Evolutionary conservation across 2,329 filamentous ascomycete species (phyloP), one percentile per base, ranked within the genome.

Genomic region (Phoma sp.): DNA sequence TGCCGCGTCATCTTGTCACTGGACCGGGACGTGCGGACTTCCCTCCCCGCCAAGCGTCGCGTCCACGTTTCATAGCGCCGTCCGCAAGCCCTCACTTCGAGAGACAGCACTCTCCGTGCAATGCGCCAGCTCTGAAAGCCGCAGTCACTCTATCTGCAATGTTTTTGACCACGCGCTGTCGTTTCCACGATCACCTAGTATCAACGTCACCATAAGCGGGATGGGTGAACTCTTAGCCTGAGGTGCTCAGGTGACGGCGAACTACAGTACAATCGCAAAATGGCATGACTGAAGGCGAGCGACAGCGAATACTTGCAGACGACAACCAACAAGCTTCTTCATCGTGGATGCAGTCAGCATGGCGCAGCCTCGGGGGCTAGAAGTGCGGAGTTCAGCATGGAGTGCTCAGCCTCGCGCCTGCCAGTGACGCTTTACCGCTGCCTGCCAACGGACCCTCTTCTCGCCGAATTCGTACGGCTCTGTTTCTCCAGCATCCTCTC

Each of bases 1-100:
- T 31, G 58, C 58, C 61, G 61, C 61, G 61, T 61, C 61, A 62
- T 62, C 53, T 27, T 39, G 48, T 38, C 47, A 25, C 19, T 19
- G 40, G 25, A 29, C 35, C 22, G 31, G 50, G 25, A 43, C 43
- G 43, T 53, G 50, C 50, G 45, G 51, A 49, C n/a, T 36, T 40
- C 45, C 29, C 39, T 43, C 47, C 29, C 29, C 37, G 43, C 33
- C 31, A 47, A 38, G 48, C 48, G 53, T 51, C 47, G 47, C 47
- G 53, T 43, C 38, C 38, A 48, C 48, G 53, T 51, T 51, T 51
- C 53, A 51, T 38, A 56, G 47, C 47, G 43, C 43, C 15, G 37
- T 33, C 38, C 43, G 53, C 43, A 29, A 51, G 24, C 47, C 31
- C 33, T 36, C 48, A 40, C 24, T 37, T 24, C 43, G 39, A 35